A percentile compares a stretch with the other conserved stretches of the same genome.
These are phyloP conservation scores for Micractinium sp. DNA, from an alignment of 139 green algal species.

Conservation along the genomic window DNA sequence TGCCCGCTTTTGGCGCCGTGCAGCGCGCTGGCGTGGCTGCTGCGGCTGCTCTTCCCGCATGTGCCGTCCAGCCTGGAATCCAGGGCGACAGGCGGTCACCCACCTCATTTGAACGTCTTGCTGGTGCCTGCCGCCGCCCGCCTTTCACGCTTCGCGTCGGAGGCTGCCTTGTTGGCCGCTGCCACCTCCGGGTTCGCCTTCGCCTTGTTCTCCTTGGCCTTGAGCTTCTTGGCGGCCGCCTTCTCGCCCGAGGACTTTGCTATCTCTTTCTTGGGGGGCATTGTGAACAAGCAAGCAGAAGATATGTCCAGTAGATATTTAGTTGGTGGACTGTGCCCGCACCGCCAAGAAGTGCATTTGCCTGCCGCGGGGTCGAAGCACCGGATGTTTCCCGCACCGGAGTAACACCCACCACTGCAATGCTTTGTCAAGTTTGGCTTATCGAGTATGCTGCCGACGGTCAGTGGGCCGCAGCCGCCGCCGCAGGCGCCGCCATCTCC, in stretches of 20 bases:
- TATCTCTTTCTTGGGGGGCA: not conserved
- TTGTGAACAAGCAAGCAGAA: not conserved
- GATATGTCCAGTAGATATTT: no score
- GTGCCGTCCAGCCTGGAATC: not conserved
- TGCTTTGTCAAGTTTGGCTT: no score
- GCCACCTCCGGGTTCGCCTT: not conserved
- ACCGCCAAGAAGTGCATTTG: no score
- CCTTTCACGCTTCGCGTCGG: not conserved
- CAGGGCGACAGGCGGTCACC: not conserved
- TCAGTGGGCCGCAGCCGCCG: no score
- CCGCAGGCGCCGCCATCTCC: no score
- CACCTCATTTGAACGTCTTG: not conserved
- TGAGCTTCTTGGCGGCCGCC: not conserved
- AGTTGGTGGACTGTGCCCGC: no score
- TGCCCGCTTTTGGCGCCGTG: not conserved
- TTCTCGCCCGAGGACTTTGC: not conserved
- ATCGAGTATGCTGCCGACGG: no score
- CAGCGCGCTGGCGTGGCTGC: no score
- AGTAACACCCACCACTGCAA: no score
- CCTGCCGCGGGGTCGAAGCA: no score
- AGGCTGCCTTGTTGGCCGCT: not conserved
- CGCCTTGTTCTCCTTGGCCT: not conserved
- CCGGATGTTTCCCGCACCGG: no score
- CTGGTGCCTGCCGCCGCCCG: not conserved
- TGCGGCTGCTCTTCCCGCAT: not conserved